Base-by-base conservation (phyloP, 768 basidiomycete genomes). In the Kockovaella imperatae region DNA sequence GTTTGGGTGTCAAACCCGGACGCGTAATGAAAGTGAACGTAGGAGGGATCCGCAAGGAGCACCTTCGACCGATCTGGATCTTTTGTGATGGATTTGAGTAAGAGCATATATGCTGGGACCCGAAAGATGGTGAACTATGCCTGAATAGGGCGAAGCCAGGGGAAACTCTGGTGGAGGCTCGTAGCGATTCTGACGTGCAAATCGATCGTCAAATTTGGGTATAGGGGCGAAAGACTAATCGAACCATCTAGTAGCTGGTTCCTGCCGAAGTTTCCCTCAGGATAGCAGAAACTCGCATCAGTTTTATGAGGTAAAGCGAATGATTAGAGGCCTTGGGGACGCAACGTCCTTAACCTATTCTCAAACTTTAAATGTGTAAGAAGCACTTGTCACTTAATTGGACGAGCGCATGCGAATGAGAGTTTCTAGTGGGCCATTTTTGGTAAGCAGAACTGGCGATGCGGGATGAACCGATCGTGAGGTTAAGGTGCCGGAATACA, bases 201-300 rank as follows among this genome's bases (percentile, higher is more conserved):
- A 86, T 86, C 83, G 81, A 84, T 86, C 81, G 83, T 85, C 81
- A 76, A 83, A 86, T 82, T 83, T 84, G 83, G 83, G 83, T 84
- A 85, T 86, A 85, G 84, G 84, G 84, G 83, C 81, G 82, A 86
- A 86, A 86, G 84, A 86, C 84, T 83, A 84, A 86, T 86, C 82
- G 82, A 61, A 85, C 83, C 83, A 83, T 84, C 78, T 83, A 84
- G 82, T 84, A 83, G 83, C 83, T 85, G 82, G 82, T 84, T 85
- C 82, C 83, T 81, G 80, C 81, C 81, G 80, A 83, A 84, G 82
- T 83, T 84, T 84, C 83, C 81, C 83, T 78, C 77, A 79, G 78
- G 78, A 79, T 78, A 79, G 78, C 78, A 77, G 77, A 77, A 75
- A 75, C 77, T 78, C 76, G 68, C 73, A 74, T 76, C 76, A 73